These are phyloP conservation scores for Claviceps humidiphila DNA, from an alignment of 2,329 filamentous ascomycete genomes.

Conservation along the genomic window DNA sequence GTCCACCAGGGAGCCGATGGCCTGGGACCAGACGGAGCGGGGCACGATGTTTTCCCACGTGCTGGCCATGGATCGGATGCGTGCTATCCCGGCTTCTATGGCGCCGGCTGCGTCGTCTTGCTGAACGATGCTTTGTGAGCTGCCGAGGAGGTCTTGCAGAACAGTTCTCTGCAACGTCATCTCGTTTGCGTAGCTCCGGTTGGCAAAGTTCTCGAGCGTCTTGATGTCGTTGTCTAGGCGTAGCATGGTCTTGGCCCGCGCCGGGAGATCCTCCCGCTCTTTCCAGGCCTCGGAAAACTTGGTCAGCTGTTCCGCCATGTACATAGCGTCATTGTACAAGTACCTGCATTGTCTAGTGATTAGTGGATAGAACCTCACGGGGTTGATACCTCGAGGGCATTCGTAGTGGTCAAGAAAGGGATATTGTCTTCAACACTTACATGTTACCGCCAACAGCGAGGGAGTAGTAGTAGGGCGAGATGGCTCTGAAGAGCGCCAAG, in stretches of 20 bases:
- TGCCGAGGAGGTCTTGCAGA: conserved; percentile 47
- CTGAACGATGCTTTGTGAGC: conserved; percentile 45
- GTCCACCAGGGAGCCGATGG: conserved; percentile 46
- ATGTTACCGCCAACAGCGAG: conserved; percentile 49
- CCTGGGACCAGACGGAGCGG: conserved; percentile 49
- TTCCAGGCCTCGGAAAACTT: conserved; percentile 39
- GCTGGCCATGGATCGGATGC: conserved; percentile 38
- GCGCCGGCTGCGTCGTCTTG: conserved; percentile 40
- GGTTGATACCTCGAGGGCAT: too few species aligned
- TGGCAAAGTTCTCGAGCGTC: conserved; percentile 45
- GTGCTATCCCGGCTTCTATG: conserved; percentile 38
- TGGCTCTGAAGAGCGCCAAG: conserved; percentile 66
- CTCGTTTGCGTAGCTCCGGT: conserved; percentile 47
- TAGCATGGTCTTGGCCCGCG: conserved; percentile 39
- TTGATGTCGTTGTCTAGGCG: conserved; percentile 47
- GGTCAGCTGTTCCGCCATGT: conserved; percentile 43
- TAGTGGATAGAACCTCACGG: not conserved
- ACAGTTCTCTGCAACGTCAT: conserved; percentile 48
- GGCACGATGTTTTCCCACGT: conserved; percentile 46
- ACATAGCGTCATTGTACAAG: conserved; percentile 54
- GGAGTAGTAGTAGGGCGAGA: conserved; percentile 62
- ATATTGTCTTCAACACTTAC: conserved; percentile 25
- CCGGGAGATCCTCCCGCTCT: conserved; percentile 35
- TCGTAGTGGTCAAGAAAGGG: not conserved
- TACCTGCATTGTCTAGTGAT: conserved; percentile 31